phyloP scores from a whole-genome alignment of 2,329 filamentous ascomycete genomes.

The Coniella vitis region DNA sequence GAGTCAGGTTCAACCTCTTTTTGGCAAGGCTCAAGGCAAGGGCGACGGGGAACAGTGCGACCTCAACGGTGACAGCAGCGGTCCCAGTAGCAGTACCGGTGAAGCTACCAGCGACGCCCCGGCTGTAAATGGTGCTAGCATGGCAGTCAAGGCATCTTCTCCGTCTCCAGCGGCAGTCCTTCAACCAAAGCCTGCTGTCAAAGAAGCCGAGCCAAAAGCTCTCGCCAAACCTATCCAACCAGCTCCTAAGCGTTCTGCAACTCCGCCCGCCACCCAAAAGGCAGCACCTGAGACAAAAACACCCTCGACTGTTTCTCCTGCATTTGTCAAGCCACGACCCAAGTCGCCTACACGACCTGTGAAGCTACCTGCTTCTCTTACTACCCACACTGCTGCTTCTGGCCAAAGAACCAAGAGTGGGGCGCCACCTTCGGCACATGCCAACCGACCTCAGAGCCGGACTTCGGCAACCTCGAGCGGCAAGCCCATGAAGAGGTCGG shows the following conservation, averaged over 20 bases:
- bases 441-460: conserved; percentile 38
- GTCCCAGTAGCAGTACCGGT: background rate
- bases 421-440: conserved; percentile 27
- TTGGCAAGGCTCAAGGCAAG: conserved; percentile 4
- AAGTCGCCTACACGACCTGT: conserved; percentile 65
- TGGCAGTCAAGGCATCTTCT: background rate
- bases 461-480: conserved; percentile 19
- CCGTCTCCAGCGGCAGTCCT: background rate
- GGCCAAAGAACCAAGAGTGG: conserved; percentile 44
- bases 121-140: conserved; percentile 7
- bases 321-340: conserved; percentile 51
- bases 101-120: background rate
- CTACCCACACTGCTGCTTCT: conserved; percentile 63
- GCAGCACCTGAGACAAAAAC: conserved; percentile 32
- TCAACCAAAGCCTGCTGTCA: background rate
- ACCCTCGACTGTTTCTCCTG: conserved; percentile 33
- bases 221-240: background rate
- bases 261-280: conserved; percentile 6
- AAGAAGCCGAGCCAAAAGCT: background rate
- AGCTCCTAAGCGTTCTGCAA: conserved; percentile 4
- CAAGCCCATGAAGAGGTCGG: conserved; percentile 37
- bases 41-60: conserved; percentile 1
- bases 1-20: conserved; percentile 1
- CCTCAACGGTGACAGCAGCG: background rate
- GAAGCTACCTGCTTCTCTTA: conserved; percentile 59